A percentile compares a stretch with the other conserved stretches of the same genome.
phyloP scores from a whole-genome alignment of 306 rosid genomes.

The Inga oerstediana region DNA sequence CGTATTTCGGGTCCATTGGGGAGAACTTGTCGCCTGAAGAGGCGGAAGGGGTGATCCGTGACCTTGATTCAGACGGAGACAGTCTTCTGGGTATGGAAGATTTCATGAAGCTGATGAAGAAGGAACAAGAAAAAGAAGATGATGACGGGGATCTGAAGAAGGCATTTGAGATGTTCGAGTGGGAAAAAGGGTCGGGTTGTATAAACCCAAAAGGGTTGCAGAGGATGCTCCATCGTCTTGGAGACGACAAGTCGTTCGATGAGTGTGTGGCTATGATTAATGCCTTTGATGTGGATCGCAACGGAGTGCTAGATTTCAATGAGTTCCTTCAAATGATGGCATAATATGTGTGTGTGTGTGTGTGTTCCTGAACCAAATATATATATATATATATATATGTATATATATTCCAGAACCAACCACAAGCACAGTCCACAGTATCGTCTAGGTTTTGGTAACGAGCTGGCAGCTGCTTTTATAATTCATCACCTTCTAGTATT shows the following conservation, averaged over 20 bases:
- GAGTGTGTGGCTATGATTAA: slow-evolving; percentile 71
- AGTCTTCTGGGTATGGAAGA: slow-evolving; percentile 50
- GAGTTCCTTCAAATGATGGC: slow-evolving; percentile 86
- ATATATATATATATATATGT: too few relatives aligned
- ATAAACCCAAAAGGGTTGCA: slow-evolving; percentile 74
- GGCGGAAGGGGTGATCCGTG: slow-evolving; percentile 55
- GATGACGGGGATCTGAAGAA: slow-evolving; percentile 49
- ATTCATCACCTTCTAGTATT: not conserved
- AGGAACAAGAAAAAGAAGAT: slow-evolving; percentile 5
- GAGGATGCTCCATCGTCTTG: slow-evolving; percentile 67
- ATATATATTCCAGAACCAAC: not conserved
- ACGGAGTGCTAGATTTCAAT: slow-evolving; percentile 70
- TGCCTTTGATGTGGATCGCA: slow-evolving; percentile 64
- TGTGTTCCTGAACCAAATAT: not conserved
- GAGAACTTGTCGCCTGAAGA: slow-evolving; percentile 67
- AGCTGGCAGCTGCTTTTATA: not conserved
- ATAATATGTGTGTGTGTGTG: not conserved
- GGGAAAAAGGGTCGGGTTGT: slow-evolving; percentile 59
- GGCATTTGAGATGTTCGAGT: slow-evolving; percentile 74
- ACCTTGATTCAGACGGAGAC: slow-evolving; percentile 67
- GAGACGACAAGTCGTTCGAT: slow-evolving; percentile 59
- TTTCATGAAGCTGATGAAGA: slow-evolving; percentile 59
- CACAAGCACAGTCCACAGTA: not conserved
- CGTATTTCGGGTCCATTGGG: slow-evolving; percentile 68
- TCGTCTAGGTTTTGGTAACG: not conserved